Conservation (phyloP, 257 asterid genomes). For the Primulina eburnea region DNA sequence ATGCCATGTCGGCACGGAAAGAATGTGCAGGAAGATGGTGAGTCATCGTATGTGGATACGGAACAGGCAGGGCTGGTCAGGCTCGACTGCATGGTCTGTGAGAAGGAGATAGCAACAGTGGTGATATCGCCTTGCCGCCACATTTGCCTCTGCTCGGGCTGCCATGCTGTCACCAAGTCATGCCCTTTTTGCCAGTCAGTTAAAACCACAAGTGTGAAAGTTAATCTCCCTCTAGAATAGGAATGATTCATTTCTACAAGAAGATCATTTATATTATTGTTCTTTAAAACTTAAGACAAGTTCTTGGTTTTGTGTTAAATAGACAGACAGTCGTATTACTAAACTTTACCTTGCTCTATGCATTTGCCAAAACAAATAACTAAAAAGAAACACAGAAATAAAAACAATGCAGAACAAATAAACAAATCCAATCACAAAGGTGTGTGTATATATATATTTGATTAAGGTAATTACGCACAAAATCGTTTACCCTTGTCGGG, state of each 20-base stretch:
- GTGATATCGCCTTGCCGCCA: constrained; percentile 62
- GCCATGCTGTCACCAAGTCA: constrained; percentile 12
- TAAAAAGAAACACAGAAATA: no score
- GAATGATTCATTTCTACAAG: not conserved
- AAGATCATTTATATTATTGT: no score
- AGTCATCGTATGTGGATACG: constrained; percentile 36
- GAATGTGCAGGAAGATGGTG: constrained; percentile 28
- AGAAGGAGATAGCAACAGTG: constrained; percentile 32
- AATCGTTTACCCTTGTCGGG: not conserved
- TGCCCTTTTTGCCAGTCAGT: constrained; percentile 46
- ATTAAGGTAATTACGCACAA: not conserved
- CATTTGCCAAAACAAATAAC: no score
- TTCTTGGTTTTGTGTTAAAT: not conserved
- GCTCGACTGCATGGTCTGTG: constrained; percentile 38
- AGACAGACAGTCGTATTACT: not conserved
- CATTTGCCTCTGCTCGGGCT: constrained; percentile 38
- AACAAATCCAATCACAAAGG: not conserved
- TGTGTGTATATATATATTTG: no score
- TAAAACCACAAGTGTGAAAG: constrained; percentile 22
- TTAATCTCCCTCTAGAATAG: constrained; percentile 30
- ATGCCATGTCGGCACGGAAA: not conserved
- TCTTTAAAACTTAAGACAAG: not conserved
- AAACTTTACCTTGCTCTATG: not conserved
- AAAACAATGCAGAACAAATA: not conserved
- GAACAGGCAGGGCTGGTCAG: constrained; percentile 23